Evolutionary conservation across 495 filamentous ascomycete species (phyloP), one percentile per base, ranked within the genome.

Genomic region (Sabuloglossum arenarium): DNA sequence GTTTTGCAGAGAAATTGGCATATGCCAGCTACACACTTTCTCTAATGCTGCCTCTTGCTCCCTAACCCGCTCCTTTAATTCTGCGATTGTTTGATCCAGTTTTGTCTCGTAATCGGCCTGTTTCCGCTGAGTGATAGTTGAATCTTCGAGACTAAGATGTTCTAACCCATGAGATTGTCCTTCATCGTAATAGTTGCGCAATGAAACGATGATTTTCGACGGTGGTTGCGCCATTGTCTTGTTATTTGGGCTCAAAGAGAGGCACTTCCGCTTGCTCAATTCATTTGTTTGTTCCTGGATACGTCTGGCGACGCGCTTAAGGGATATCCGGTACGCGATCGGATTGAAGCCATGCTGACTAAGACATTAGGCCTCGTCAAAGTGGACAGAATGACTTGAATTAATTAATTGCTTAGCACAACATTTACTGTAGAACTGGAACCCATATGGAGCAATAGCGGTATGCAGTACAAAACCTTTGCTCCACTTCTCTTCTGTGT

Each of bases 1-100:
- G 43, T 0, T 24, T 1, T 55, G 63, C 21, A 23, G 29, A 1
- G 14, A 0, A 52, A 47, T 24, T n/a, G 21, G n/a, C 28, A 45
- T 25, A 54, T 30, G 62, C 56, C 55, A 46, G 28, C 28, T 46
- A 53, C 59, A 16, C 61, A 77, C 78, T 67, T 72, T 67, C 55
- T 74, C 72, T 45, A 90, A 61, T 16, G 75, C 74, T 60, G 75
- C 72, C 64, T 85, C 77, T 58, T 85, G 79, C 59, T 81, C 76
- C 54, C 70, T 74, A 23, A 88, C 79, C 63, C 73, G 76, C 24
- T 71, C 71, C 65, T 82, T 77, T 1, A 89, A 75, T 56, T 78
- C 75, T 58, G 73, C 70, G 32, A 88, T 52, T 0, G 84, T 85
- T 6, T 73, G 71, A 54, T 84, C 79, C 16, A 91, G 65, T 61